Percentiles rank a stretch among this genome's conserved stretches.
Evolutionary conservation across 345 rosid genomes (phyloP).

Genomic region (Cardamine resedifolia): DNA sequence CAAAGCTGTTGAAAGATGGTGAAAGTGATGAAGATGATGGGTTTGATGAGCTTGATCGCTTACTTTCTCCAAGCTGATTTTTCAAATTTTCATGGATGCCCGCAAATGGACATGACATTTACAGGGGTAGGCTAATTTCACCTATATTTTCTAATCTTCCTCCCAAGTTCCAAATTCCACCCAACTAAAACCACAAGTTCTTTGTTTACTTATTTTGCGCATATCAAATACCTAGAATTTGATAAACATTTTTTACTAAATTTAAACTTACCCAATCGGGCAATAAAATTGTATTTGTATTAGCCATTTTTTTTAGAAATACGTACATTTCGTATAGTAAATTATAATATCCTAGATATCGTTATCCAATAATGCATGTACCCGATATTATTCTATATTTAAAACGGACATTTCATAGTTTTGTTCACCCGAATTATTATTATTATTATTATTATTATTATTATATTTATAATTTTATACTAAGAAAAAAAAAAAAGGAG

Average conservation of each 20-base stretch:
- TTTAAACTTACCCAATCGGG: not conserved
- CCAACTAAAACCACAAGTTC: slow-evolving; percentile 9
- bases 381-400: not conserved
- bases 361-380: not conserved
- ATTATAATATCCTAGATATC: not conserved
- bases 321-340: not conserved
- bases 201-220: not conserved
- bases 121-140: not conserved
- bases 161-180: not conserved
- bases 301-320: not conserved
- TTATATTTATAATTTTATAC: no score
- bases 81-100: not conserved
- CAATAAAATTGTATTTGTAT: not conserved
- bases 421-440: no score
- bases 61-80: slow-evolving; percentile 31
- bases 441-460: no score
- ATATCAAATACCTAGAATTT: no score
- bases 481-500: no score
- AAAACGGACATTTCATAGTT: no score
- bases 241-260: not conserved
- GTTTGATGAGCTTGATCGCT: slow-evolving; percentile 47
- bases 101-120: not conserved
- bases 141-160: not conserved
- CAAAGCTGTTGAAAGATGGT: not conserved
- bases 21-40: slow-evolving; percentile 29